phyloP scores from a whole-genome alignment of 108 stramenopile species.

The Cyclotella baltica region DNA sequence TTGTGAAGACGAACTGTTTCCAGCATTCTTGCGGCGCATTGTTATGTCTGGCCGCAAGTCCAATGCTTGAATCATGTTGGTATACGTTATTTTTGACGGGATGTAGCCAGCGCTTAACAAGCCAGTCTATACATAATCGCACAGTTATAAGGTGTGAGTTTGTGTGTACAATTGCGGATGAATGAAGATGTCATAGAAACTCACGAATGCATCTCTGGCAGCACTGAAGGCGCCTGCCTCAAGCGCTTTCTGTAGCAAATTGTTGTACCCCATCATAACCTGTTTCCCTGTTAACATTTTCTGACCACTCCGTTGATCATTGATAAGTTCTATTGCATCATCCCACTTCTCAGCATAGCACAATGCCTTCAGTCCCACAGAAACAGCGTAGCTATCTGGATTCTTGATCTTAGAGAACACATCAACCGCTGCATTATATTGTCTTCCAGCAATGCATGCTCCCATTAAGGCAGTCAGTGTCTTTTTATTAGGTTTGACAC shows the following conservation, averaged over 20 bases:
- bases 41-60: constrained; percentile 40
- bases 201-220: constrained; percentile 62
- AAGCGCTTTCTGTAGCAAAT: constrained; percentile 56
- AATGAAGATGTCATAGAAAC: constrained; percentile 9
- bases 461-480: constrained; percentile 85
- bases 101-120: constrained; percentile 71
- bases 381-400: constrained; percentile 79
- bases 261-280: constrained; percentile 67
- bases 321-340: constrained; percentile 54
- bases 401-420: constrained; percentile 72
- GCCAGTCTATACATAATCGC: constrained; percentile 29
- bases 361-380: constrained; percentile 68
- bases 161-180: background rate
- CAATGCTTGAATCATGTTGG: constrained; percentile 58
- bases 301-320: constrained; percentile 52
- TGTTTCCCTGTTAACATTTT: constrained; percentile 69
- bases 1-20: background rate
- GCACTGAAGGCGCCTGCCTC: constrained; percentile 49
- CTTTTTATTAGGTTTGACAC: constrained; percentile 86
- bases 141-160: background rate
- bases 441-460: constrained; percentile 73
- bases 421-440: constrained; percentile 68
- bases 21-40: background rate
- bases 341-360: constrained; percentile 56
- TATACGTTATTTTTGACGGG: constrained; percentile 71